Evolutionary conservation across 208 protist species (phyloP).

Genomic region (Herpetomonas tarakana): DNA sequence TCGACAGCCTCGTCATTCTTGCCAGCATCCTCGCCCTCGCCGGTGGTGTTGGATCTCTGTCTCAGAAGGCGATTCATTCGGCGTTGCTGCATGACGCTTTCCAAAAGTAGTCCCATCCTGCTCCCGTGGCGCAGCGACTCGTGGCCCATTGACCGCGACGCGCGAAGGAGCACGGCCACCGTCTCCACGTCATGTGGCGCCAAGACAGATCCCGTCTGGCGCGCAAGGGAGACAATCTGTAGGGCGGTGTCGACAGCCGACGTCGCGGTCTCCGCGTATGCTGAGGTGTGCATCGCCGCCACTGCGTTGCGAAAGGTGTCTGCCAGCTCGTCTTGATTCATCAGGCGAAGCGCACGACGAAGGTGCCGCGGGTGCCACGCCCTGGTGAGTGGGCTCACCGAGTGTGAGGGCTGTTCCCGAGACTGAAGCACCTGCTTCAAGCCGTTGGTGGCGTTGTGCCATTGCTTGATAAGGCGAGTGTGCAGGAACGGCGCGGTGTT

Average conservation of each 20-base stretch:
- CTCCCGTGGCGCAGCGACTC: constrained; percentile 30
- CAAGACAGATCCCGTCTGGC: constrained; percentile 52
- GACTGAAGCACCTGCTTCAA: constrained; percentile 31
- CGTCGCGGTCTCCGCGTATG: constrained; percentile 34
- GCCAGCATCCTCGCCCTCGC: background rate
- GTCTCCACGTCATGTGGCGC: constrained; percentile 33
- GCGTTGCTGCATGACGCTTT: constrained; percentile 48
- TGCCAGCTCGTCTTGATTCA: constrained; percentile 29
- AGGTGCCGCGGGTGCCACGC: constrained; percentile 75
- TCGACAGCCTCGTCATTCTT: background rate
- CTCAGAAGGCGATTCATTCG: constrained; percentile 41
- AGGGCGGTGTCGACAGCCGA: constrained; percentile 47
- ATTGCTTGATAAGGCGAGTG: constrained; percentile 77
- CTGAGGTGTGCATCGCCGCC: constrained; percentile 9
- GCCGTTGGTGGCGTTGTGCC: constrained; percentile 71
- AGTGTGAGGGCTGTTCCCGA: constrained; percentile 11
- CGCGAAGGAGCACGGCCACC: constrained; percentile 51
- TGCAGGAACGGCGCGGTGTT: constrained; percentile 61
- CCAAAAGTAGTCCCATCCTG: constrained; percentile 64
- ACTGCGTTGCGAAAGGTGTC: constrained; percentile 22
- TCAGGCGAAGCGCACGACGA: constrained; percentile 54
- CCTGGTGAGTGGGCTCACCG: constrained; percentile 23
- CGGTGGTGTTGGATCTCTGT: background rate
- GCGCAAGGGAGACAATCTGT: constrained; percentile 60
- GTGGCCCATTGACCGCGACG: constrained; percentile 52